These are phyloP conservation scores for Solanum hybrid DNA, from an alignment of 305 asterid species.

Conservation along the genomic window DNA sequence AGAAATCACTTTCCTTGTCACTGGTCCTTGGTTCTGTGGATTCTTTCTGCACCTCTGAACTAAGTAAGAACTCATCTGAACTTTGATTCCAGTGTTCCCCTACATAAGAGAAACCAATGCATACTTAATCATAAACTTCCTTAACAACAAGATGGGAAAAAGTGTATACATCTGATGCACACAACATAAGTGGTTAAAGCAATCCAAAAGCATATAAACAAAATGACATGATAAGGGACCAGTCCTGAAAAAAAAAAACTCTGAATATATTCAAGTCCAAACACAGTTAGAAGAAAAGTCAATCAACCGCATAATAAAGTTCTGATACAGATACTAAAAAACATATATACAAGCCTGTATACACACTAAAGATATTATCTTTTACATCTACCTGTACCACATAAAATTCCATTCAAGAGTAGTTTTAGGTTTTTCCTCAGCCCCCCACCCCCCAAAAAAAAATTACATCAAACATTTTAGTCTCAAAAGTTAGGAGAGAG, in stretches of 20 bases:
- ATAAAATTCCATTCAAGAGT: background rate
- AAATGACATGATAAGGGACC: background rate
- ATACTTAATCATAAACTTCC: constrained; percentile 10
- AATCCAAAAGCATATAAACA: background rate
- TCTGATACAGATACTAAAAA: background rate
- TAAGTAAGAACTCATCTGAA: constrained; percentile 24
- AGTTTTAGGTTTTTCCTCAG: background rate
- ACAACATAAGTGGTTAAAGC: background rate
- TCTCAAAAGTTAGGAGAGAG: background rate
- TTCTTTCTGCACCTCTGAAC: constrained; percentile 23
- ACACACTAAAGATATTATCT: background rate
- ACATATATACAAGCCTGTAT: background rate
- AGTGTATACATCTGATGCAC: background rate
- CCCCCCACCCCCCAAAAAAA: background rate
- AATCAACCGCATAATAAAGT: background rate
- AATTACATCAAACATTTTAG: background rate
- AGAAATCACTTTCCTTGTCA: constrained; percentile 42
- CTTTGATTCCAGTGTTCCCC: constrained; percentile 35
- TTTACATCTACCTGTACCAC: background rate
- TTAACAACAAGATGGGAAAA: constrained; percentile 3
- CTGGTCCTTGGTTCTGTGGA: constrained; percentile 36
- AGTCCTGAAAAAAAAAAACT: background rate
- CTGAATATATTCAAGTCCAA: background rate
- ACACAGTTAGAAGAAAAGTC: background rate
- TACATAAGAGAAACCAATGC: constrained; percentile 35